Base-by-base conservation (phyloP, 2,329 filamentous ascomycete genomes). In the Incumbomyces lentus region DNA sequence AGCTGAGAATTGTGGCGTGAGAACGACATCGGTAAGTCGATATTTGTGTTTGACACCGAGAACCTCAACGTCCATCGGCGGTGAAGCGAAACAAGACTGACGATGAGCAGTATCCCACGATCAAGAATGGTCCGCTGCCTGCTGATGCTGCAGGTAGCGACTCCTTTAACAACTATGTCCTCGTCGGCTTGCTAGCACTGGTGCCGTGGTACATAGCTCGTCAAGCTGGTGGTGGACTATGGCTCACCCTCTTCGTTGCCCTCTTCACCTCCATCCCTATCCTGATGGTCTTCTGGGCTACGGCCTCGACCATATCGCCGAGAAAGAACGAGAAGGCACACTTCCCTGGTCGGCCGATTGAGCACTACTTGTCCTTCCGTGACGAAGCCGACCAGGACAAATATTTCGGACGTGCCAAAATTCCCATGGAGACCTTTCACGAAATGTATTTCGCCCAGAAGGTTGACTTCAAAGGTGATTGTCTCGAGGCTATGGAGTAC, bases 361-460 rank as follows among this genome's bases (percentile, higher is more conserved):
- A 95, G 69, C 78, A 89, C 71, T 96, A 96, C 71, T 79, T 72
- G 41, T 56, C 68, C 40, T 71, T 72, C 61, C 65, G 67, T 58
- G 64, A 59, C 52, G 66, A 69, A 53, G 64, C 68, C 55, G 68
- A 71, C 50, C 62, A 65, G 48, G 63, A 63, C 29, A 68, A 64
- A 49, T 72, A 71, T 58, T 67, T 64, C 50, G 69, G 69, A 54
- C 70, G 69, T 61, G 69, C 67, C 63, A 70, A 70, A 59, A 69
- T 71, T 32, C 82, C 87, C 46, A 83, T 93, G 74, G 83, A 94
- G 72, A 93, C 87, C 18, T 96, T 96, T 74, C 82, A 93, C 64
- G 89, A 95, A 69, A 94, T 90, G 84, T 96, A 95, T 75, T 94
- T 96, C 68, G 84, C 92, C 62, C 87, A 86, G 49, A 81, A 94